Evolutionary conservation across 2,329 filamentous ascomycete genomes (phyloP), one percentile per base, ranked within the genome.

Genomic region (Arthrinium phaeospermum): DNA sequence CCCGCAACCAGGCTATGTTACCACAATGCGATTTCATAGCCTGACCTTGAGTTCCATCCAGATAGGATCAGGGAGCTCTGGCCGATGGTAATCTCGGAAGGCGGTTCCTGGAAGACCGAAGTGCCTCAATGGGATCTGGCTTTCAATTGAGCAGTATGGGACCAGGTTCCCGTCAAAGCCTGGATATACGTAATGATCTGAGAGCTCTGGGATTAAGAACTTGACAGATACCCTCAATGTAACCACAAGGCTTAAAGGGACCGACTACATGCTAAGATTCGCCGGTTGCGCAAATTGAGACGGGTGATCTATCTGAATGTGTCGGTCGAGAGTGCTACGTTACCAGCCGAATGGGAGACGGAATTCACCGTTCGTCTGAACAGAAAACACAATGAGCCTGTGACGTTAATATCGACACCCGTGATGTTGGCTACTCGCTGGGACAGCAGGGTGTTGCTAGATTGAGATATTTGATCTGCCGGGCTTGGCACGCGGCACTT

Each of bases 401-500:
- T 6, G 2, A n/a, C 5, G 22, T 2, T 10, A 64, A 64, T 64
- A 41, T 64, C 30, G 57, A 64, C 30, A 14, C 8, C 57, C 34
- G 57, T 8, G 19, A 64, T 10, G 34, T 5, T 41, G 57, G 57
- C 7, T 19, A 41, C 34, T 24, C 22, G 41, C 4, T 41, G 22
- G 22, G 19, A 41, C 34, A 12, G 34, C 12, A 64, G 10, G n/a
- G 10, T 64, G 57, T 64, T 4, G 57, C n/a, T 37, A 37, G 30
- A 37, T 37, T 61, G 19, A 16, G 19, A n/a, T 7, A 30, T 41
- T 64, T n/a, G 34, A 41, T 1, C 37, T 64, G 57, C 34, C 57
- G 57, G 57, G 34, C 57, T 64, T 64, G 57, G 57, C 57, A 8
- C 57, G 57, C 57, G 57, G 57, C 57, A 64, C 57, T 41, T 64